These are phyloP conservation scores for Zopfia rhizophila DNA, from an alignment of 2,329 filamentous ascomycete genomes.

Conservation along the genomic window DNA sequence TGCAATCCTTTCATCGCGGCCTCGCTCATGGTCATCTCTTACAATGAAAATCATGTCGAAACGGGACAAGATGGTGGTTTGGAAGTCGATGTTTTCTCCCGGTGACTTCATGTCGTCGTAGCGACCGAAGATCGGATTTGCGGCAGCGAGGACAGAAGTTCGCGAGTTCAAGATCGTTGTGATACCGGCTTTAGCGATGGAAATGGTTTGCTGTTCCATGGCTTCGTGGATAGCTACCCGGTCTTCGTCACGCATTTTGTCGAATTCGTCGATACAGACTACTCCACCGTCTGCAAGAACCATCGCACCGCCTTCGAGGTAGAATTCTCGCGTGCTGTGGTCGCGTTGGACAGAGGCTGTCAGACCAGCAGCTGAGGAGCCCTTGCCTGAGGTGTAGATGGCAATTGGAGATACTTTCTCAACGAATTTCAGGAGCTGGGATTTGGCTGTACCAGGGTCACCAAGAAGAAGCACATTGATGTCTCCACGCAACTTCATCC, in stretches of 20 bases:
- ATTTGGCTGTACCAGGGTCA: slow-evolving; percentile 98
- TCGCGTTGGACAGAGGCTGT: slow-evolving; percentile 97
- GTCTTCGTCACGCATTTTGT: slow-evolving; percentile 99
- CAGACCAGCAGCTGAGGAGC: slow-evolving; percentile 95
- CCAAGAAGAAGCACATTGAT: slow-evolving; percentile 97
- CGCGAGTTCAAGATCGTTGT: slow-evolving; percentile 97
- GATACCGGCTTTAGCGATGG: slow-evolving; percentile 97
- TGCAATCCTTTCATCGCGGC: slow-evolving; percentile 91
- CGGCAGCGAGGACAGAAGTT: slow-evolving; percentile 93
- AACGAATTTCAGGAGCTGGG: slow-evolving; percentile 95
- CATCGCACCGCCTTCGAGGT: slow-evolving; percentile 98
- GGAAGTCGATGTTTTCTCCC: slow-evolving; percentile 99
- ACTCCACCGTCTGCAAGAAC: slow-evolving; percentile 96
- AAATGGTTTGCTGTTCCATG: slow-evolving; percentile 99
- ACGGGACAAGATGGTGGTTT: slow-evolving; percentile 96
- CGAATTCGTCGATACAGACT: slow-evolving; percentile 98
- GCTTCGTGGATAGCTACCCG: slow-evolving; percentile 98
- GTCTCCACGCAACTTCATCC: slow-evolving; percentile 96
- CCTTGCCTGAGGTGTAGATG: slow-evolving; percentile 98
- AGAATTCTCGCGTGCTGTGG: slow-evolving; percentile 91
- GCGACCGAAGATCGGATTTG: slow-evolving; percentile 96
- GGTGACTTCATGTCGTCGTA: slow-evolving; percentile 99
- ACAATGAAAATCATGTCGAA: slow-evolving; percentile 99
- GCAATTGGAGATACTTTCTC: slow-evolving; percentile 96
- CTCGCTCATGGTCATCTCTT: slow-evolving; percentile 89